phyloP scores from a whole-genome alignment of 2,329 filamentous ascomycete species.

The Fusarium sp. region DNA sequence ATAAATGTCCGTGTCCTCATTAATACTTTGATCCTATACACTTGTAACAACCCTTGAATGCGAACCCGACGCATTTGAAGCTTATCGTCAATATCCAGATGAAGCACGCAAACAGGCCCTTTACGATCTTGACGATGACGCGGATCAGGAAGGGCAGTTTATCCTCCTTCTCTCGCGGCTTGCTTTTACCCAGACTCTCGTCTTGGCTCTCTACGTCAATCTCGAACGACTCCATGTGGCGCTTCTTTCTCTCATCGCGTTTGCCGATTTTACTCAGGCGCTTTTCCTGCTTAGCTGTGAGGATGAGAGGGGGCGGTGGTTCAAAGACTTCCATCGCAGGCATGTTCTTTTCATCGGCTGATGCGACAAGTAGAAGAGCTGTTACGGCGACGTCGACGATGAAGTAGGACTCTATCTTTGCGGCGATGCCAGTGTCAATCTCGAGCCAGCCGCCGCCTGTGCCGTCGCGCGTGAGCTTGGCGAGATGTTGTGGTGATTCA shows the following conservation, averaged over 20 bases:
- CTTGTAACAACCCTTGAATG: conserved; percentile 62
- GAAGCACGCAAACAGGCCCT: conserved; percentile 64
- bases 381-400: conserved; percentile 70
- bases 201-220: conserved; percentile 71
- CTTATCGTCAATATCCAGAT: conserved; percentile 66
- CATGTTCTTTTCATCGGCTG: conserved; percentile 62
- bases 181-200: conserved; percentile 53
- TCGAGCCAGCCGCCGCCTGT: conserved; percentile 69
- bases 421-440: conserved; percentile 68
- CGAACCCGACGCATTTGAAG: conserved; percentile 62
- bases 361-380: conserved; percentile 67
- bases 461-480: conserved; percentile 68
- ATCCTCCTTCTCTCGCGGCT: conserved; percentile 53
- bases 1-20: conserved; percentile 17
- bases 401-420: conserved; percentile 68
- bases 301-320: conserved; percentile 59
- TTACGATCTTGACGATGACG: conserved; percentile 60
- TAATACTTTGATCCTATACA: conserved; percentile 58
- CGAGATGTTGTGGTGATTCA: conserved; percentile 68
- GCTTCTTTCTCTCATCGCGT: conserved; percentile 44
- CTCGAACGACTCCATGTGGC: conserved; percentile 65
- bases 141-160: conserved; percentile 61
- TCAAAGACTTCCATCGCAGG: conserved; percentile 62
- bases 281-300: conserved; percentile 38
- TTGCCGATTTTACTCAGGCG: conserved; percentile 46